These are phyloP conservation scores for Lotmaria passim DNA, from an alignment of 208 protist genomes.

Conservation along the genomic window DNA sequence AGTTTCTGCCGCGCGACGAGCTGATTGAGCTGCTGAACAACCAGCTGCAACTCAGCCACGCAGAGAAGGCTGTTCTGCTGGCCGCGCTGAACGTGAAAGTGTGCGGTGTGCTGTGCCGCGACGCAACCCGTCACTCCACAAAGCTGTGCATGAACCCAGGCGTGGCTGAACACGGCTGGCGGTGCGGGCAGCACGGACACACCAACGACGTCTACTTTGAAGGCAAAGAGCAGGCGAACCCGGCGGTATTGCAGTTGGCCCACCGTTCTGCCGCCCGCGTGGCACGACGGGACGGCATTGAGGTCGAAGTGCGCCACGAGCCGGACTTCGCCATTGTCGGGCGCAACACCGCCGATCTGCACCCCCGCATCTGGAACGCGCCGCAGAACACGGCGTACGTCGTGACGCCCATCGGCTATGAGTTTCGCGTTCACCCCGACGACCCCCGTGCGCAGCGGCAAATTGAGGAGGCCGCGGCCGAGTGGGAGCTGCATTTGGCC, in stretches of 20 bases:
- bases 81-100: slow-evolving; percentile 69
- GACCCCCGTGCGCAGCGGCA: slow-evolving; percentile 80
- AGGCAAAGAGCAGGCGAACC: slow-evolving; percentile 77
- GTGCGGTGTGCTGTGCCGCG: slow-evolving; percentile 83
- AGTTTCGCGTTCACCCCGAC: slow-evolving; percentile 89
- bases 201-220: slow-evolving; percentile 92
- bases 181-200: slow-evolving; percentile 83
- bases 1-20: slow-evolving; percentile 65
- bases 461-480: slow-evolving; percentile 68
- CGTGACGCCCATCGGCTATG: slow-evolving; percentile 81
- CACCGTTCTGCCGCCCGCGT: slow-evolving; percentile 61
- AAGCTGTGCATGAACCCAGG: slow-evolving; percentile 75
- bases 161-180: slow-evolving; percentile 78
- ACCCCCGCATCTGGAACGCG: slow-evolving; percentile 81
- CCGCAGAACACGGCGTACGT: slow-evolving; percentile 73
- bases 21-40: slow-evolving; percentile 60
- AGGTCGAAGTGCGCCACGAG: slow-evolving; percentile 65
- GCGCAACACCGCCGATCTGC: slow-evolving; percentile 53
- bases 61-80: slow-evolving; percentile 69
- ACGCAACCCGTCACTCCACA: slow-evolving; percentile 69
- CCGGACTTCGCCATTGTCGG: slow-evolving; percentile 86
- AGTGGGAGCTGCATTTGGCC: slow-evolving; percentile 83
- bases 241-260: slow-evolving; percentile 57
- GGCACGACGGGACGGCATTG: slow-evolving; percentile 62
- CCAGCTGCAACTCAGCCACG: slow-evolving; percentile 46